Conservation (phyloP, 192 early-diverging fungal genomes). For the Coemansia sp. region DNA sequence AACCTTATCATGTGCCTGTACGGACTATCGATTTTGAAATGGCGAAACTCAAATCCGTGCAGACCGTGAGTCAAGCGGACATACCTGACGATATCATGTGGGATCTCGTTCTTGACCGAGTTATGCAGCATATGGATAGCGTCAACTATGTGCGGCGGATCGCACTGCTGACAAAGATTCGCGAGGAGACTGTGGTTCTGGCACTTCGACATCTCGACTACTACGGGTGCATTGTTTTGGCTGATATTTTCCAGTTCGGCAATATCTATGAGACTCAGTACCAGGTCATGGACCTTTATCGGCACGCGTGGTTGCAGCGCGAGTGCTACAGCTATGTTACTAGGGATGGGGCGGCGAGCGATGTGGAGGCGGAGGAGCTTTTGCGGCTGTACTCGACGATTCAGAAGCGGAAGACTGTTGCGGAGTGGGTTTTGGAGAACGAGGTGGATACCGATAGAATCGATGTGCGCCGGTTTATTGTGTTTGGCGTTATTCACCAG, state of each 20-base stretch:
- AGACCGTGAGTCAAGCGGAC: constrained; percentile 64
- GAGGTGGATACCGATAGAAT: constrained; percentile 65
- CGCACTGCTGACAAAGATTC: constrained; percentile 76
- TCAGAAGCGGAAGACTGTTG: constrained; percentile 74
- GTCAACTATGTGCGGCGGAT: constrained; percentile 83
- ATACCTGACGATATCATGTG: constrained; percentile 75
- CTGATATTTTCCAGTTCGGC: constrained; percentile 94
- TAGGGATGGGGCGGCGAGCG: constrained; percentile 36
- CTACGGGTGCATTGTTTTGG: constrained; percentile 88
- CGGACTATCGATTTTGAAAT: constrained; percentile 43
- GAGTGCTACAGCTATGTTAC: constrained; percentile 82
- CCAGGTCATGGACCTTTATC: constrained; percentile 57
- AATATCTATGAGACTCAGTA: constrained; percentile 75
- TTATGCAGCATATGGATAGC: constrained; percentile 83
- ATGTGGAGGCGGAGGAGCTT: constrained; percentile 67
- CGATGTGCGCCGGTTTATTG: constrained; percentile 86
- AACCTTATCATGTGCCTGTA: constrained; percentile 43
- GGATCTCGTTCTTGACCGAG: constrained; percentile 85
- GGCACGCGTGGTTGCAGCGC: constrained; percentile 63
- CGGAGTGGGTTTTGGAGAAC: constrained; percentile 86
- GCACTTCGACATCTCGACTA: constrained; percentile 91
- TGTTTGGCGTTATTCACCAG: constrained; percentile 86
- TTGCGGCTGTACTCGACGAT: constrained; percentile 80
- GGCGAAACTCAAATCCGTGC: constrained; percentile 34
- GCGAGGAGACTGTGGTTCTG: constrained; percentile 69